These are phyloP conservation scores for Tolypocladium pustulatum DNA, from an alignment of 2,329 filamentous ascomycete genomes.

Conservation along the genomic window DNA sequence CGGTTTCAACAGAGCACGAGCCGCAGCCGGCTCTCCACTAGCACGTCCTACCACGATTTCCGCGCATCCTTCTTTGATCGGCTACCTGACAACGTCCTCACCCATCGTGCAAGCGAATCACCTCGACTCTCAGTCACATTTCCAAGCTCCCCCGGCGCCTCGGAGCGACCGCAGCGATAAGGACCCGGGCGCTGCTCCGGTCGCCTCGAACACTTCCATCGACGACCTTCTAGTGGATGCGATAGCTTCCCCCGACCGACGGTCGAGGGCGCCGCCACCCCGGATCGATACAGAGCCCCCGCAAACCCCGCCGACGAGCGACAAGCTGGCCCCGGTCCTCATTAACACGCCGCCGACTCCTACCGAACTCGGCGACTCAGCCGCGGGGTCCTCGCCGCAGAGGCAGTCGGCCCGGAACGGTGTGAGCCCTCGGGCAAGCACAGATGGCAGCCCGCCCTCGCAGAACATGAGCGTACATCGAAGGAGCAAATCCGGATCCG, in stretches of 20 bases:
- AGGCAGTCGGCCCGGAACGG: conserved; percentile 17
- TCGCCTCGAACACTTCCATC: conserved; percentile 4
- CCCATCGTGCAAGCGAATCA: conserved; percentile 52
- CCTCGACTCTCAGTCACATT: conserved; percentile 17
- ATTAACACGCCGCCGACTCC: conserved; percentile 59
- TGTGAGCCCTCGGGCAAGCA: conserved; percentile 13
- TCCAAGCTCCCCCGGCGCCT: conserved; percentile 36
- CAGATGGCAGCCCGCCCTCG: conserved; percentile 51
- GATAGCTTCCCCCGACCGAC: conserved; percentile 15
- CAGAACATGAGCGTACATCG: conserved; percentile 65
- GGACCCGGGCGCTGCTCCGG: conserved; percentile 12
- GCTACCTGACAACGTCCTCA: conserved; percentile 59
- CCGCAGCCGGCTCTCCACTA: conserved; percentile 13
- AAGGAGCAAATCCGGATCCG: conserved; percentile 42
- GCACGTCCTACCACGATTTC: conserved; percentile 24
- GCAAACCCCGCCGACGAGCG: conserved; percentile 35
- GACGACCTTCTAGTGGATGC: conserved; percentile 18
- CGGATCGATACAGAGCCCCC: conserved; percentile 25
- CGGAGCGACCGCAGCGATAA: conserved; percentile 65
- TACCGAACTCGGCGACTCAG: conserved; percentile 28
- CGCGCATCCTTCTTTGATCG: conserved; percentile 53
- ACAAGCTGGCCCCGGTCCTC: conserved; percentile 40
- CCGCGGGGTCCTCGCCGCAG: conserved; percentile 14
- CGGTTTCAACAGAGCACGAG: not conserved
- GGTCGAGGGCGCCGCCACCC: conserved; percentile 15